Percentiles rank a stretch among this genome's conserved stretches.
Evolutionary conservation across 208 protist species (phyloP).

Genomic region (Herpetomonas samuelpessoai): DNA sequence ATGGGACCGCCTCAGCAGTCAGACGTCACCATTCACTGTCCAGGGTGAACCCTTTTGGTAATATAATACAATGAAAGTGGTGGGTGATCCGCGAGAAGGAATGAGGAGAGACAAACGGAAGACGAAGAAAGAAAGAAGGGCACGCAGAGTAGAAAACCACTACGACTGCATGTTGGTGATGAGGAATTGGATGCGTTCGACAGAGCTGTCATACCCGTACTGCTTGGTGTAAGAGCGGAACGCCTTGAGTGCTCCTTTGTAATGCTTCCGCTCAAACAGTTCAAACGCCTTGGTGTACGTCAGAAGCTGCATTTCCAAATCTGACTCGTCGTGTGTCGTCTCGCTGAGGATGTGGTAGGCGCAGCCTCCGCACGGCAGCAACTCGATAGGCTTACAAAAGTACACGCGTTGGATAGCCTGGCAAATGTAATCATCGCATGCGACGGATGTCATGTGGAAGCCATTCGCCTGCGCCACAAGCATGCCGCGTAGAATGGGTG

Average conservation of each 20-base stretch:
- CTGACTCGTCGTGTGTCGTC: not conserved
- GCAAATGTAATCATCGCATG: constrained; percentile 19
- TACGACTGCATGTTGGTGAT: constrained; percentile 7
- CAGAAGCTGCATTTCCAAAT: constrained; percentile 13
- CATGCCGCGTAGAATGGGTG: constrained; percentile 13
- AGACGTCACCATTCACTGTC: too few species aligned
- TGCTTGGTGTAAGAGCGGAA: constrained; percentile 23
- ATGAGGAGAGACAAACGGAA: not conserved
- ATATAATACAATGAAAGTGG: not conserved
- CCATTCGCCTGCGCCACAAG: constrained; percentile 18
- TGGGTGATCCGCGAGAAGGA: not conserved
- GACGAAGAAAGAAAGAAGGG: not conserved
- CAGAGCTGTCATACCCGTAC: constrained; percentile 29
- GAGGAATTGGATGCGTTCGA: constrained; percentile 23
- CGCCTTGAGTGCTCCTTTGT: constrained; percentile 18
- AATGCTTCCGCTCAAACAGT: constrained; percentile 23
- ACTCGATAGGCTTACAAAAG: constrained; percentile 20
- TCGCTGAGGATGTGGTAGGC: constrained; percentile 12
- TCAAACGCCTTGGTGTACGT: constrained; percentile 20
- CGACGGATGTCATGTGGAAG: constrained; percentile 15
- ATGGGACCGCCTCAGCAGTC: too few species aligned
- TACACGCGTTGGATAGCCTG: constrained; percentile 7
- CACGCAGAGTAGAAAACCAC: not conserved
- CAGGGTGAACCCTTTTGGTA: not conserved
- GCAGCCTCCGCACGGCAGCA: constrained; percentile 11